Evolutionary conservation across 371 early-diverging fungal genomes (phyloP), one percentile per base, ranked within the genome.

Genomic region (Chytridium lagenaria): DNA sequence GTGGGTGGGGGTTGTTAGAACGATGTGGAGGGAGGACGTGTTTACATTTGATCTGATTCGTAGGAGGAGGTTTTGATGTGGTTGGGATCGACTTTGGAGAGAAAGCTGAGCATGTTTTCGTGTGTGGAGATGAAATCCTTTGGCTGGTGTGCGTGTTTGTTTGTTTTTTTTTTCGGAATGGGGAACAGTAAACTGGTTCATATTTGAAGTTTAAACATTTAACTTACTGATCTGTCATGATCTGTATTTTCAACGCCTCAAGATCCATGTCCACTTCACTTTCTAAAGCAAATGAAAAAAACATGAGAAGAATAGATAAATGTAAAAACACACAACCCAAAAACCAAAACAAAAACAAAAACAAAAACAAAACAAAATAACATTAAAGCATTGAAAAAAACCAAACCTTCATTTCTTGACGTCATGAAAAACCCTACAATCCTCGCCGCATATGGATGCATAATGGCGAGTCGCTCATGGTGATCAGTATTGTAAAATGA

Each of bases 91-190:
- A 52, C 55, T 26, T 52, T 52, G 12, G 55, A 5, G 5, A 52
- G 26, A 52, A 52, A 52, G 55, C 55, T 52, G 16, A 26, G 5
- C 55, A 52, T 52, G 26, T 52, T 52, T 52, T 52, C 55, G 55
- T 52, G 55, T 15, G 26, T n/a, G 16, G 55, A 10, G 5, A 52
- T 10, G 26, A 52, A 52, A 52, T 52, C 55, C n/a, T n/a, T n/a
- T n/a, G n/a, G n/a, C n/a, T n/a, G n/a, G n/a, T n/a, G n/a, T n/a
- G n/a, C n/a, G n/a, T n/a, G n/a, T n/a, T n/a, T n/a, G n/a, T n/a
- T n/a, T n/a, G n/a, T 22, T 52, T 52, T 5, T 52, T 23, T 52
- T 26, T 26, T 22, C 55, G 26, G 44, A 44, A 44, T 44, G 7
- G 19, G n/a, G n/a, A 7, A 44, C 19, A 44, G 44, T 12, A 44